Evolutionary conservation across 2,329 filamentous ascomycete genomes (phyloP), one percentile per base, ranked within the genome.

Genomic region (Beauveria varroae): DNA sequence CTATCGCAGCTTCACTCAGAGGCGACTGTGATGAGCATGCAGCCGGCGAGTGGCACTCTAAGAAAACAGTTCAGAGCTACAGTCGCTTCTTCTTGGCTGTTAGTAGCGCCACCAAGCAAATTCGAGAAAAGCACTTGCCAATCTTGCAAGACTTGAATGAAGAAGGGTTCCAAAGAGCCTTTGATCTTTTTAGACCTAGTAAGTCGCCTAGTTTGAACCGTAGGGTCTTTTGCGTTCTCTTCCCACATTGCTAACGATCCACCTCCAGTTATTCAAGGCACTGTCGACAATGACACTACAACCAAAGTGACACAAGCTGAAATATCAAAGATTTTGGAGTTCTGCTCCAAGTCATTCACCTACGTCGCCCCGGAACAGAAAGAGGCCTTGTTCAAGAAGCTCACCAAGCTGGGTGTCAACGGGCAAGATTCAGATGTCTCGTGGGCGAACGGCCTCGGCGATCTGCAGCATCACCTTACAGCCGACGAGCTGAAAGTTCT

Each of bases 81-180:
- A 77, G 76, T 1, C 74, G 78, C 1, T 82, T 81, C 68, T 65
- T 81, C 24, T 63, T 81, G 0, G 68, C 78, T 1, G 75, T 80
- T 1, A 62, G 71, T 53, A 74, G 68, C 52, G 71, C 73, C 1
- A 63, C 69, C 14, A 70, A 60, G 47, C 63, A 64, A 34, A 64
- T 64, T 20, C 30, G 52, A 12, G 16, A 14, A 10, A 66, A 73
- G 34, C 71, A 78, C 8, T 67, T 74, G 57, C 72, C 74, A 0
- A 68, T 81, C 4, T 64, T 80, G 4, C 70, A 65, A 10, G 76
- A 79, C 59, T 71, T 71, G 14, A 71, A 78, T 28, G 77, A 80
- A 62, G 69, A 74, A 1, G 67, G 68, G 6, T 79, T 79, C 59
- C 73, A 81, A 40, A 64, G 71, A 24, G 78, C 78, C 1, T 80